phyloP scores from a whole-genome alignment of 352 stramenopile species.

The Pythium biforme region DNA sequence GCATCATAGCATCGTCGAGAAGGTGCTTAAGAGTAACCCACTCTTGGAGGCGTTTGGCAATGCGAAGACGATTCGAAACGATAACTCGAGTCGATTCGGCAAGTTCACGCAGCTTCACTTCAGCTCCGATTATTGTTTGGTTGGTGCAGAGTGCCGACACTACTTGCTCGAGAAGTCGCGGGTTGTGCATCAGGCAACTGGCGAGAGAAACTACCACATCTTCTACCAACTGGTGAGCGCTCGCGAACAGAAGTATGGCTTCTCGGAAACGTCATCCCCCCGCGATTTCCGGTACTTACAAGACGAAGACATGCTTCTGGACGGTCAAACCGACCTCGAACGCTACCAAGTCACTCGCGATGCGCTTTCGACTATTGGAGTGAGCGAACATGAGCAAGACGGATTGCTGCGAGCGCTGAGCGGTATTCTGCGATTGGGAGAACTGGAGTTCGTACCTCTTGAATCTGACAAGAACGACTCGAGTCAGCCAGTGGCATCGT shows the following conservation, averaged over 20 bases:
- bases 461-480: slow-evolving; percentile 76
- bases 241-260: slow-evolving; percentile 55
- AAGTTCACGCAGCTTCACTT: slow-evolving; percentile 96
- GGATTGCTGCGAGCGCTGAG: slow-evolving; percentile 72
- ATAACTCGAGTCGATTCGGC: slow-evolving; percentile 95
- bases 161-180: slow-evolving; percentile 98
- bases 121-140: slow-evolving; percentile 80
- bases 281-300: slow-evolving; percentile 75
- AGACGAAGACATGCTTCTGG: slow-evolving; percentile 64
- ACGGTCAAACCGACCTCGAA: slow-evolving; percentile 68
- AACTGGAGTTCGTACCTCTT: slow-evolving; percentile 77
- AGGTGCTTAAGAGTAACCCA: slow-evolving; percentile 90
- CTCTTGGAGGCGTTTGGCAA: slow-evolving; percentile 91
- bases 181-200: slow-evolving; percentile 84
- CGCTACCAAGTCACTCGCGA: slow-evolving; percentile 81
- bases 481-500: slow-evolving; percentile 59
- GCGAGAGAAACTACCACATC: slow-evolving; percentile 98
- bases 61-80: slow-evolving; percentile 92
- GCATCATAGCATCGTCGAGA: slow-evolving; percentile 70
- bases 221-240: slow-evolving; percentile 95
- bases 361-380: slow-evolving; percentile 74
- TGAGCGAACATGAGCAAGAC: slow-evolving; percentile 64
- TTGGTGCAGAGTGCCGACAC: slow-evolving; percentile 86
- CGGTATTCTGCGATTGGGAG: slow-evolving; percentile 77
- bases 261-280: slow-evolving; percentile 40